A percentile compares a stretch with the other conserved stretches of the same genome.
Evolutionary conservation across 352 stramenopile genomes (phyloP).

Genomic region (Phytophthora multivora): DNA sequence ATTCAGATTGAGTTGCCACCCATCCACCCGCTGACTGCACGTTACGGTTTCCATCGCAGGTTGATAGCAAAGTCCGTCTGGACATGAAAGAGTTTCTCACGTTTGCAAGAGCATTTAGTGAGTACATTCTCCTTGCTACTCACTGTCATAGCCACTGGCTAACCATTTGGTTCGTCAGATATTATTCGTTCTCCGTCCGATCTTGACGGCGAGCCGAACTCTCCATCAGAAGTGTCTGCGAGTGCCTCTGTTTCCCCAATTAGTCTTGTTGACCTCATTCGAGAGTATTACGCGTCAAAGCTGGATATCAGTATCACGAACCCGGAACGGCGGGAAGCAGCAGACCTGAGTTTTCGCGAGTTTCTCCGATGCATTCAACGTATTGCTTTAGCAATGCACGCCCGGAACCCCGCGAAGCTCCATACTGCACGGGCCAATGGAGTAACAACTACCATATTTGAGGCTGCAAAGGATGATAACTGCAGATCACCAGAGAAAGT

Average conservation of each 20-base stretch:
- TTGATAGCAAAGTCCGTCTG: constrained; percentile 55
- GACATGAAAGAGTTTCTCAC: constrained; percentile 70
- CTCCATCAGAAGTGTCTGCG: constrained; percentile 25
- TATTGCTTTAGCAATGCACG: constrained; percentile 71
- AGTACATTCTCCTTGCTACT: constrained; percentile 12
- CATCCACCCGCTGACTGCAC: not conserved
- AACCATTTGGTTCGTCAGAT: constrained; percentile 26
- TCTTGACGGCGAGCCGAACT: constrained; percentile 61
- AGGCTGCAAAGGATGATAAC: constrained; percentile 58
- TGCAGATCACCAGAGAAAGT: constrained; percentile 25
- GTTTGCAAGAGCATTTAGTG: constrained; percentile 75
- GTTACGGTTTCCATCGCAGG: constrained; percentile 20
- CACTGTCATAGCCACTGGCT: constrained; percentile 7
- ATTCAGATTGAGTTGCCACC: not conserved
- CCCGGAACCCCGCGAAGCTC: constrained; percentile 25
- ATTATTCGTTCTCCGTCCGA: constrained; percentile 53
- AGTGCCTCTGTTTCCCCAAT: constrained; percentile 52
- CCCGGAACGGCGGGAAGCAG: constrained; percentile 45
- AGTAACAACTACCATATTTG: constrained; percentile 52
- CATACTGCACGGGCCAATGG: constrained; percentile 32
- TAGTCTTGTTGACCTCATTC: constrained; percentile 65
- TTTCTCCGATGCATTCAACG: constrained; percentile 75
- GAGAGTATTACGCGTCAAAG: constrained; percentile 76
- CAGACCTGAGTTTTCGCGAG: constrained; percentile 72
- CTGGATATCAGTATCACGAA: constrained; percentile 75